phyloP scores from a whole-genome alignment of 352 stramenopile genomes.

The Pythium biforme region DNA sequence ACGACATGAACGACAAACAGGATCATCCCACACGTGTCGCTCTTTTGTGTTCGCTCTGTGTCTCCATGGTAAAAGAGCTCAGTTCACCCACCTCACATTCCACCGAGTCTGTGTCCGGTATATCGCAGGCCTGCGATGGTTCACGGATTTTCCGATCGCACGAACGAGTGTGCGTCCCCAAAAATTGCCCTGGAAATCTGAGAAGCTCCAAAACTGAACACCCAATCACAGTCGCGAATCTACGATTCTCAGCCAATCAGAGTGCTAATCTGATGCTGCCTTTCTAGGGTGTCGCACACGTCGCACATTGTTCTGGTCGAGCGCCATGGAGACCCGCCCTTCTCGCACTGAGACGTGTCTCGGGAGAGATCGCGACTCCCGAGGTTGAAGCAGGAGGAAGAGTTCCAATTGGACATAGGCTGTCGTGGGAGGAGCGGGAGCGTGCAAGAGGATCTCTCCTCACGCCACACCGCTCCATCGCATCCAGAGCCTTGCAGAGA shows the following conservation, averaged over 20 bases:
- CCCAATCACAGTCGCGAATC: background rate
- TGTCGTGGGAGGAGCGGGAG: too few relatives aligned
- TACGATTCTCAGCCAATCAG: background rate
- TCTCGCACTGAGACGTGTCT: background rate
- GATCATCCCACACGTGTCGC: too few relatives aligned
- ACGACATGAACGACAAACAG: too few relatives aligned
- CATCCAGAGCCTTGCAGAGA: too few relatives aligned
- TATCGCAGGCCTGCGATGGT: constrained; percentile 2
- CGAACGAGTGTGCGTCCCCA: background rate
- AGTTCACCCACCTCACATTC: too few relatives aligned
- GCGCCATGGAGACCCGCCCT: background rate
- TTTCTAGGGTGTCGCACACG: constrained; percentile 2
- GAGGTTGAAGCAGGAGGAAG: background rate
- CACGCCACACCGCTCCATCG: too few relatives aligned
- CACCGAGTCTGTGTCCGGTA: constrained; percentile 3
- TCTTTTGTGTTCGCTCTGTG: background rate
- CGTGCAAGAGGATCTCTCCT: too few relatives aligned
- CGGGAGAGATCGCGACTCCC: background rate
- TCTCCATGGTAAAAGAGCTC: background rate
- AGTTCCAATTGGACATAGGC: too few relatives aligned
- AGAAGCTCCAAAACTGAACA: background rate
- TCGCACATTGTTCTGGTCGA: constrained; percentile 6
- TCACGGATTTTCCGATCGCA: background rate
- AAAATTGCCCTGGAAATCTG: background rate
- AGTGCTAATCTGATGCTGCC: background rate